phyloP scores from a whole-genome alignment of 306 rosid genomes.

The Rubus parviflorus region DNA sequence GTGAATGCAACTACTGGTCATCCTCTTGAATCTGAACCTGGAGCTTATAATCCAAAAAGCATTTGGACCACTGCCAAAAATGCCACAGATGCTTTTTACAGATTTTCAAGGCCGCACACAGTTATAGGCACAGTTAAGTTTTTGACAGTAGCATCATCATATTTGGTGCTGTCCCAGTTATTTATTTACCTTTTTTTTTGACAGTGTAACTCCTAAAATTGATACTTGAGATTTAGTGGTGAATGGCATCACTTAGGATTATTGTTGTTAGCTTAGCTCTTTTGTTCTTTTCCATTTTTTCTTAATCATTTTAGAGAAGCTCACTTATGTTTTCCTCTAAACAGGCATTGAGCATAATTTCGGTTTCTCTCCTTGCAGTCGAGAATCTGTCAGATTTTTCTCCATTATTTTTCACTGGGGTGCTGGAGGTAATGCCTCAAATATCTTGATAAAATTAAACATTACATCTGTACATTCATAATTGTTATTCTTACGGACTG shows the following conservation, averaged over 20 bases:
- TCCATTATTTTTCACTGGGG: constrained; percentile 73
- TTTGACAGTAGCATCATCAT: constrained; percentile 8
- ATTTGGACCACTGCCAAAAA: constrained; percentile 36
- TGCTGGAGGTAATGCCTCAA: constrained; percentile 67
- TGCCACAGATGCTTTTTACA: constrained; percentile 71
- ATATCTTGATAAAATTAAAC: constrained; percentile 18
- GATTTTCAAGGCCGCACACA: constrained; percentile 97
- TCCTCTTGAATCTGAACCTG: constrained; percentile 70
- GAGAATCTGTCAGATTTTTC: constrained; percentile 73
- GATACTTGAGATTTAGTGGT: background rate
- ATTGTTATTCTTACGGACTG: constrained; percentile 14
- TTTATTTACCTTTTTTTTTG: background rate
- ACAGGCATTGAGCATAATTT: constrained; percentile 89
- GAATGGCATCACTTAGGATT: background rate
- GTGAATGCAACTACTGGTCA: constrained; percentile 66
- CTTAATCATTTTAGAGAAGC: constrained; percentile 13
- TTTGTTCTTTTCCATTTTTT: constrained; percentile 6
- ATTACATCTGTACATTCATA: background rate
- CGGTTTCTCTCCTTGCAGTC: constrained; percentile 89
- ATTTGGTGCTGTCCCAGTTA: constrained; percentile 1
- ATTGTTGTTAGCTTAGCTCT: background rate
- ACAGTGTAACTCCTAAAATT: background rate
- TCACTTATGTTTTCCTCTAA: constrained; percentile 28
- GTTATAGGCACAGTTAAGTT: constrained; percentile 94
- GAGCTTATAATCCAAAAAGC: constrained; percentile 46